Evolutionary conservation across 495 filamentous ascomycete genomes (phyloP), one percentile per base, ranked within the genome.

Genomic region (Penicillium antarcticum): DNA sequence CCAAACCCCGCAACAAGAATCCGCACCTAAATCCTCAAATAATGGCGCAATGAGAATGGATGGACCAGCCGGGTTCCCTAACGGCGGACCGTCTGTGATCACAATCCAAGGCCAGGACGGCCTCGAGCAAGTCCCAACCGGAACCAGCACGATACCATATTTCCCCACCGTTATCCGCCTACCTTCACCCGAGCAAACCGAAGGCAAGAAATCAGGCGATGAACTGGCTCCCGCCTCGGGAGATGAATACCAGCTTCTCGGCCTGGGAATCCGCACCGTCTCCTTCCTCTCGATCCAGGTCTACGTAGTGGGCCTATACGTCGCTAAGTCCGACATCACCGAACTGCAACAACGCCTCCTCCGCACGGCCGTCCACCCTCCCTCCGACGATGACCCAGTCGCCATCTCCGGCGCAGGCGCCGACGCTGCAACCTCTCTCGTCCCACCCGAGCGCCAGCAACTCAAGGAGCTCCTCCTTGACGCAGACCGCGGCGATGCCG

Each of bases 291-390:
- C 81, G n/a, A 88, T 98, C 21, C 84, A 95, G 65, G 94, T 98
- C 48, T 98, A 98, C 73, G 87, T 96, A 13, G 87, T 95, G 0
- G 94, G 94, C 6, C 73, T 94, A 54, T 98, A 98, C 69, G 77
- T 96, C 21, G 87, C 88, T 17, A 91, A 84, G 4, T 67, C 81
- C 32, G 89, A 95, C 60, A 83, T 97, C 48, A 66, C 69, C 6
- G 61, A 67, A 18, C 67, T 88, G 16, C 84, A 87, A 61, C 66
- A 66, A 45, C 69, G 72, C 21, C 71, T 88, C 21, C 70, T 87
- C 24, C 70, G 69, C 33, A 70, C 66, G 29, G 70, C 70, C 2
- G 53, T 72, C 26, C 61, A 65, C 46, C 70, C 71, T 9, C 74
- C 66, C 13, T 37, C 49, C 2, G 76, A 75, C 4, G 71, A 75